Evolutionary conservation across 768 basidiomycete species (phyloP), one percentile per base, ranked within the genome.

Genomic region (Podaxis carcinomalis): DNA sequence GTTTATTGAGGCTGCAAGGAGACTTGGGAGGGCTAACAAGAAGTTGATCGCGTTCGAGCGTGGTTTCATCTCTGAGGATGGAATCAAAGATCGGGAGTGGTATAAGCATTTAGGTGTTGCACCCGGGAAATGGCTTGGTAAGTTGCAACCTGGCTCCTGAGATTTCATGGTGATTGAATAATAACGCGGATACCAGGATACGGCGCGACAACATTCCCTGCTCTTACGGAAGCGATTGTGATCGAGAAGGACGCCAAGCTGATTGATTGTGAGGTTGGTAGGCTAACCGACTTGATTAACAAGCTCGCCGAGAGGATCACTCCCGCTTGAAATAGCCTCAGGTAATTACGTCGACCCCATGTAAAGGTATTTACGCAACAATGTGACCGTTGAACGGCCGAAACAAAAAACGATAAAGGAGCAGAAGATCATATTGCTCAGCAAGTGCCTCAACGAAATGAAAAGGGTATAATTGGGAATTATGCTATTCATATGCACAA

Each of bases 81-180:
- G 93, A 0, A 85, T 94, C 64, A 86, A 86, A 65, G 85, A 87
- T 57, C 80, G 90, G 35, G 88, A 92, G 69, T 95, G 93, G 93
- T 96, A 90, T 70, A 85, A 78, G 67, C 89, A 94, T 73, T 80
- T 93, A 14, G 93, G 83, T 51, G 90, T 93, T 46, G 92, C 93
- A 2, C 93, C 94, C 32, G 93, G 93, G 40, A 87, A 91, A 71
- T 88, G 88, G 85, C 84, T 89, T 42, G 88, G 89, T 90, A 65
- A 65, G 81, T 39, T n/a, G 36, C 57, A 19, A 32, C 32, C 16
- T 23, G 25, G 27, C 16, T 27, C 14, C 13, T 28, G 14, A 9
- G 19, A 35, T 61, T 7, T 55, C 36, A 13, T 49, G 9, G 36
- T 25, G n/a, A 50, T 51, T 27, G 21, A 55, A 13, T 44, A 19